These are phyloP conservation scores for Colletotrichum neosansevieriae DNA, from an alignment of 2,329 filamentous ascomycete species.

Conservation along the genomic window DNA sequence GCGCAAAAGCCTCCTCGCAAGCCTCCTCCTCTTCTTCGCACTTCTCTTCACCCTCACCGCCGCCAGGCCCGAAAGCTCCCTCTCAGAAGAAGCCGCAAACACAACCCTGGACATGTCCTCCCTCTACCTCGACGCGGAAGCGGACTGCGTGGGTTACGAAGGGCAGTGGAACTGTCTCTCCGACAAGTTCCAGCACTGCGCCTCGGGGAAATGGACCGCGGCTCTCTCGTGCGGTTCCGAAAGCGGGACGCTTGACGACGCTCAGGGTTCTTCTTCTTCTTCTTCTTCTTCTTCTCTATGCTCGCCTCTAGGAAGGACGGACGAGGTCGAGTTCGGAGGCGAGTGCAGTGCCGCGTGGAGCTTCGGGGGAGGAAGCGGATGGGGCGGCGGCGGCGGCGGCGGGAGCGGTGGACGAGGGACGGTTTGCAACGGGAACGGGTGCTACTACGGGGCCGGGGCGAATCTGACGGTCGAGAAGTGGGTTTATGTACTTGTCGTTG, in stretches of 20 bases:
- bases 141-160: constrained; percentile 56
- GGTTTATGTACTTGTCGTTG: constrained; percentile 14
- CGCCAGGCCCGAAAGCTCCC: constrained; percentile 36
- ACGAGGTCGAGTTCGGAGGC: constrained; percentile 28
- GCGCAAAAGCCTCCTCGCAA: constrained; percentile 6
- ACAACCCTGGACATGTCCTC: constrained; percentile 18
- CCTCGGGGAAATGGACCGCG: constrained; percentile 59
- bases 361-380: not conserved
- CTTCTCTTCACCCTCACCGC: constrained; percentile 33
- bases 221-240: constrained; percentile 34
- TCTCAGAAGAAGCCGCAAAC: constrained; percentile 23
- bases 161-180: constrained; percentile 69
- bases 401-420: not conserved
- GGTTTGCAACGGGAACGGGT: constrained; percentile 21
- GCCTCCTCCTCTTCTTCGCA: constrained; percentile 9
- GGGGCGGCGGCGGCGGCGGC: not conserved
- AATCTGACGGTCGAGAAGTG: constrained; percentile 19
- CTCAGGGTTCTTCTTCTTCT: not conserved
- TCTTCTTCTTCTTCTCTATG: constrained; percentile 2
- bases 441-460: constrained; percentile 24
- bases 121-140: constrained; percentile 50
- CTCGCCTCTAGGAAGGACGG: constrained; percentile 30
- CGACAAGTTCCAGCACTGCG: constrained; percentile 63
- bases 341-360: constrained; percentile 33
- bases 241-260: not conserved